phyloP scores from a whole-genome alignment of 192 early-diverging fungal species.

The Umbelopsis ramanniana region DNA sequence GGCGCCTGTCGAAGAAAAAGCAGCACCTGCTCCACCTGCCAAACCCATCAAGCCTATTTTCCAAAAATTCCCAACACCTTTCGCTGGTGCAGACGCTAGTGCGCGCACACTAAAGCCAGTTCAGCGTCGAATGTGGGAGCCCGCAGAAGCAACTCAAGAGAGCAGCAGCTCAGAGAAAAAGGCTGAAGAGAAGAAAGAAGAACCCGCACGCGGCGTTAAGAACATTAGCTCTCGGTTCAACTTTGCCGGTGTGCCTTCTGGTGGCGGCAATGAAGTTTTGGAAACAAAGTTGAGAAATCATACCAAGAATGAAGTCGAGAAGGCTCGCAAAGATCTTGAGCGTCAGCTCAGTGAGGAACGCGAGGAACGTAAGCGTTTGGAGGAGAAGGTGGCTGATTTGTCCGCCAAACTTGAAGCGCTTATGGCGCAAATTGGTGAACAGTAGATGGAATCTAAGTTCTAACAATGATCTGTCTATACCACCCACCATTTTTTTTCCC shows the following conservation, averaged over 20 bases:
- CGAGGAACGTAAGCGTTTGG: conserved; percentile 28
- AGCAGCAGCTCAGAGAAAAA: conserved; percentile 23
- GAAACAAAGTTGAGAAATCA: conserved; percentile 43
- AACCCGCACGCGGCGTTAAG: conserved; percentile 34
- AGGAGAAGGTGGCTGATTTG: conserved; percentile 32
- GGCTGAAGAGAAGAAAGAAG: conserved; percentile 15
- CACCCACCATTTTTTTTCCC: background rate
- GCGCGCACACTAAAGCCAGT: conserved; percentile 36
- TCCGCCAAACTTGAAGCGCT: conserved; percentile 24
- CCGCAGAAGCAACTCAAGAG: conserved; percentile 30
- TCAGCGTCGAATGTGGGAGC: conserved; percentile 41
- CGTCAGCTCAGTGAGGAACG: conserved; percentile 32
- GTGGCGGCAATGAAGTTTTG: conserved; percentile 41
- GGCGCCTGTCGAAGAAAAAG: background rate
- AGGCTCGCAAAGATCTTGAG: conserved; percentile 40
- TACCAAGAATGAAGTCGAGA: conserved; percentile 42
- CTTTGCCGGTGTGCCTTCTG: conserved; percentile 27
- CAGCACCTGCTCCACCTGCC: conserved; percentile 31
- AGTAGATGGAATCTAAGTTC: background rate
- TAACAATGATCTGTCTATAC: background rate
- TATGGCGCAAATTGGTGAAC: conserved; percentile 1
- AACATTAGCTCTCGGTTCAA: conserved; percentile 37
- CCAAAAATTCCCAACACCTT: conserved; percentile 45
- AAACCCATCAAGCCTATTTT: conserved; percentile 48
- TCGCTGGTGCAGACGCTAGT: conserved; percentile 32